Evolutionary conservation across 768 basidiomycete species (phyloP).

Genomic region (Gelatoporia subvermispora): DNA sequence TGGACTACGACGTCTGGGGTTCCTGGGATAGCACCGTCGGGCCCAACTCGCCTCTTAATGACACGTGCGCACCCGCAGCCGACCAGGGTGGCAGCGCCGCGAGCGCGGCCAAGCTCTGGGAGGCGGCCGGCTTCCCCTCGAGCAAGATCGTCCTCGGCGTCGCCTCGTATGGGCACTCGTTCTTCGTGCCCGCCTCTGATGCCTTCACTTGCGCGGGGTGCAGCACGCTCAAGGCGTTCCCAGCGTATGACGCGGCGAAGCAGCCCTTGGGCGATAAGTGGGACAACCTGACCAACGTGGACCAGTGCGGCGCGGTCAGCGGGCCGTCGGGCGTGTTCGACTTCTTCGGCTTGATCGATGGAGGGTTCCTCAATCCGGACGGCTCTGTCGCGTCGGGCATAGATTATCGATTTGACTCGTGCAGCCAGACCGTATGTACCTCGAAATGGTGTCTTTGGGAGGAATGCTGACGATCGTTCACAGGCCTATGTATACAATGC

Average conservation of each 20-base stretch:
- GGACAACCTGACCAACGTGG: conserved; percentile 15
- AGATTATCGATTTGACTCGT: conserved; percentile 50
- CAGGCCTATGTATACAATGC: conserved; percentile 68
- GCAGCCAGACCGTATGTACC: conserved; percentile 64
- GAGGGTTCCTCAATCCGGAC: conserved; percentile 45
- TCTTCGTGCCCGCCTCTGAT: conserved; percentile 26
- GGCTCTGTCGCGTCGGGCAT: conserved; percentile 45
- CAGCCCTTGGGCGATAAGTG: conserved; percentile 36
- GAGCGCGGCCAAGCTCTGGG: conserved; percentile 73
- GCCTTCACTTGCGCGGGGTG: conserved; percentile 33
- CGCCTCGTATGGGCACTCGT: conserved; percentile 78
- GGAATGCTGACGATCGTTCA: background rate
- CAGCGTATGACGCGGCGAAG: conserved; percentile 38
- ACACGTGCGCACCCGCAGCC: conserved; percentile 54
- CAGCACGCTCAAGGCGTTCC: conserved; percentile 38
- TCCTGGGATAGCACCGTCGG: conserved; percentile 49
- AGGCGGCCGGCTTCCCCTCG: conserved; percentile 67
- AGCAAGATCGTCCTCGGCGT: conserved; percentile 76
- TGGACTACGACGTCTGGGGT: conserved; percentile 65
- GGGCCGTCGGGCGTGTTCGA: conserved; percentile 45
- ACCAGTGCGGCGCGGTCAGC: conserved; percentile 29
- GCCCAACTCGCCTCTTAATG: conserved; percentile 78
- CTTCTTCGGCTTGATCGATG: conserved; percentile 54
- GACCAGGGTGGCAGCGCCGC: conserved; percentile 66
- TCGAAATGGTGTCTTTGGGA: no score